Base-by-base conservation (phyloP, 331 rosid species). In the Dryas integrifolia region DNA sequence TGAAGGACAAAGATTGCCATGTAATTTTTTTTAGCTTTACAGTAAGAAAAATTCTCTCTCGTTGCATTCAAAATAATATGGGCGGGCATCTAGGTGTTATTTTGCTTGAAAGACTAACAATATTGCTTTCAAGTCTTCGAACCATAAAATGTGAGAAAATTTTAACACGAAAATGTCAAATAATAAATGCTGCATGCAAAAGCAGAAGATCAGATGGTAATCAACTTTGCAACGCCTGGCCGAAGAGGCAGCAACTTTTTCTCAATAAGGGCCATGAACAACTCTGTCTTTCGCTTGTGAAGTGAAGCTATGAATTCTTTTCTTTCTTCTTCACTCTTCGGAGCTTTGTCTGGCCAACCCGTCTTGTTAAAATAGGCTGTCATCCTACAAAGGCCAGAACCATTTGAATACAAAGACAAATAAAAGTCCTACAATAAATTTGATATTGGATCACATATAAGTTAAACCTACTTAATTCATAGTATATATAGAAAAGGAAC, bases 161-260 rank as follows among this genome's bases (percentile, higher is more conserved):
- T 45, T 43, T n/a, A 8, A 18, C 14, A 12, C 14, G 5, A 15
- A 70, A 58, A 60, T 4, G 58, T 4, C 8, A 16, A 4, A 24
- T 1, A 12, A 38, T 9, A 70, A 61, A 74, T 49, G 8, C 11
- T 39, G 38, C 63, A 69, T 40, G 65, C 44, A 59, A 59, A 38
- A 14, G 46, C 65, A 67, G 69, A 85, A 76, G 78, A 55, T 61
- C 60, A 82, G 85, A 72, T 53, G 77, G 87, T 78, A 81, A 89
- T 96, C 64, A 79, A 94, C 97, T 91, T 94, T 81, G 91, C 97
- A 76, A 94, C 98, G 49, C 98, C 98, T 14, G 98, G 97, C 38
- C 98, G 91, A 83, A 94, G 98, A 73, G 98, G 98, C 78, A 94
- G 83, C 78, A 94, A 75, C 80, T 88, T 90, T 79, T 94, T 91